These are phyloP conservation scores for Hypoxylon subgilvum DNA, from an alignment of 495 filamentous ascomycete genomes.

Conservation along the genomic window DNA sequence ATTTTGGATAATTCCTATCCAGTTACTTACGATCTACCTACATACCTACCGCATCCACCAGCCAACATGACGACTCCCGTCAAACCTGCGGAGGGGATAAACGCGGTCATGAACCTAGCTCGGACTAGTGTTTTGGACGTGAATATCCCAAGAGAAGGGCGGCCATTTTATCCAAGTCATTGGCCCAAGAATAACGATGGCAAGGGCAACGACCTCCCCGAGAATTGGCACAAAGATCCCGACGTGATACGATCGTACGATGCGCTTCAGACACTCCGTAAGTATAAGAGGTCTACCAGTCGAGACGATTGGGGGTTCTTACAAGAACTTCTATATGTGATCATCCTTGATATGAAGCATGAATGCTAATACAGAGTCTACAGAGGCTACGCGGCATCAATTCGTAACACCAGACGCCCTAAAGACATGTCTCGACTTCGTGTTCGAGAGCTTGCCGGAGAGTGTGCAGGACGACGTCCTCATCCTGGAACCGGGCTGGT, in stretches of 20 bases:
- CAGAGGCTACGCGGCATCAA: too few relatives aligned
- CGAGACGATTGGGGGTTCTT: background rate
- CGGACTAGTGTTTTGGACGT: too few relatives aligned
- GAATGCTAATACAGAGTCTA: background rate
- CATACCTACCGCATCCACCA: too few relatives aligned
- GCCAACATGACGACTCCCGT: too few relatives aligned
- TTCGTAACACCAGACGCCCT: background rate
- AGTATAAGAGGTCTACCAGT: background rate
- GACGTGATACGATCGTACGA: background rate
- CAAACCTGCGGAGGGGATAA: too few relatives aligned
- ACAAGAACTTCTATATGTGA: too few relatives aligned
- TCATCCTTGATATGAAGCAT: background rate
- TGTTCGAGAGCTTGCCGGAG: background rate
- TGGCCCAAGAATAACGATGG: background rate
- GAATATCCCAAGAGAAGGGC: too few relatives aligned
- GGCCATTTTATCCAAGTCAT: background rate
- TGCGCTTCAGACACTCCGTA: conserved; percentile 12
- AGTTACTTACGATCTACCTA: too few relatives aligned
- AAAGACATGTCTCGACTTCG: background rate
- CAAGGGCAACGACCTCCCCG: background rate
- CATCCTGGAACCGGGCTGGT: background rate
- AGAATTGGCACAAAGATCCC: background rate
- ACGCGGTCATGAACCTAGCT: too few relatives aligned
- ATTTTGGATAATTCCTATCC: too few relatives aligned
- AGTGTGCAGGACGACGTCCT: background rate